phyloP scores from a whole-genome alignment of 148 eudicot genomes.

The Diospyros kaki region DNA sequence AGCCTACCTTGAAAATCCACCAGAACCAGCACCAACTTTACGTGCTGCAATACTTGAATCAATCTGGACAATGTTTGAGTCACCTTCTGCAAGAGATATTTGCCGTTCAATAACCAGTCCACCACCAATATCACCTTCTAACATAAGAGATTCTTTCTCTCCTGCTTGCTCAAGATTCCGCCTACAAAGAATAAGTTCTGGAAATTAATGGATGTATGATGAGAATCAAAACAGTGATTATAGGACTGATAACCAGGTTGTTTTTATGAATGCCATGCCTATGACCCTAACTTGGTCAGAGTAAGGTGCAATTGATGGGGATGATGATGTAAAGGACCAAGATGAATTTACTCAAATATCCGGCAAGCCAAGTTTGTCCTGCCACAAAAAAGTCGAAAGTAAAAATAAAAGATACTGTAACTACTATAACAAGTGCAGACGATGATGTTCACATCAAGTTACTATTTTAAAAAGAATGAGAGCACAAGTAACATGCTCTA shows the following conservation, averaged over 20 bases:
- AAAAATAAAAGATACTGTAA: background rate
- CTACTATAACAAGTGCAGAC: background rate
- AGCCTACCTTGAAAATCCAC: slow-evolving; percentile 89
- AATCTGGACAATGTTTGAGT: slow-evolving; percentile 41
- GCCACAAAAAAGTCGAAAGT: background rate
- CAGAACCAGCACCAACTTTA: slow-evolving; percentile 96
- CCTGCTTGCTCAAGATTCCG: slow-evolving; percentile 90
- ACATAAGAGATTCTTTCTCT: slow-evolving; percentile 61
- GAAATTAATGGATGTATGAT: too few relatives aligned
- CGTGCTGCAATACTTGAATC: slow-evolving; percentile 75
- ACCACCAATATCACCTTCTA: slow-evolving; percentile 96
- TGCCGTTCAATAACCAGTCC: slow-evolving; percentile 61
- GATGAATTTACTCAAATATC: background rate
- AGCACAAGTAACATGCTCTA: too few relatives aligned
- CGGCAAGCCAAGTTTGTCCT: background rate
- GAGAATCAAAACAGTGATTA: too few relatives aligned
- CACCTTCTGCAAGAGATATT: slow-evolving; percentile 51
- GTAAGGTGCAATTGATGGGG: too few relatives aligned
- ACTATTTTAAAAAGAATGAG: too few relatives aligned
- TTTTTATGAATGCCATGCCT: too few relatives aligned
- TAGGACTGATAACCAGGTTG: too few relatives aligned
- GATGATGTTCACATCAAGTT: background rate
- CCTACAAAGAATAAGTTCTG: slow-evolving; percentile 29
- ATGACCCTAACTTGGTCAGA: too few relatives aligned
- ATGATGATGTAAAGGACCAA: too few relatives aligned